phyloP scores from a whole-genome alignment of 768 basidiomycete species.

The Collybiopsis confluens region DNA sequence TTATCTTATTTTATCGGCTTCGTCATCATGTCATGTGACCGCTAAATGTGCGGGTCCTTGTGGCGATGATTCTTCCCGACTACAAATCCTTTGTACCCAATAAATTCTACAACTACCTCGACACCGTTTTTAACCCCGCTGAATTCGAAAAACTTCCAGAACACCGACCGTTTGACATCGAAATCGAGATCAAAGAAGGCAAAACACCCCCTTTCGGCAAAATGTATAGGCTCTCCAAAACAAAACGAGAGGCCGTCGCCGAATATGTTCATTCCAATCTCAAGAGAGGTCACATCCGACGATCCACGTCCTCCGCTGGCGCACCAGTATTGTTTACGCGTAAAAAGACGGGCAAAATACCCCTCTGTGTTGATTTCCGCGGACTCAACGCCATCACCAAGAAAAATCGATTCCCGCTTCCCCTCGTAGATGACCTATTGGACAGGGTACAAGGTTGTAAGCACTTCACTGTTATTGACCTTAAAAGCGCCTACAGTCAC shows the following conservation, averaged over 20 bases:
- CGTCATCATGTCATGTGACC: too few relatives aligned
- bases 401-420: slow-evolving; percentile 29
- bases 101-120: too few relatives aligned
- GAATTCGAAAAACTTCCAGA: slow-evolving; percentile 23
- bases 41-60: too few relatives aligned
- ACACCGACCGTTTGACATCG: slow-evolving; percentile 24
- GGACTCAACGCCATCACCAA: too few relatives aligned
- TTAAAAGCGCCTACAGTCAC: too few relatives aligned
- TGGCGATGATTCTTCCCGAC: too few relatives aligned
- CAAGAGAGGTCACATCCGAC: slow-evolving; percentile 22
- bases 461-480: too few relatives aligned
- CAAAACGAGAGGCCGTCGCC: slow-evolving; percentile 25
- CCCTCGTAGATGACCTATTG: slow-evolving; percentile 26
- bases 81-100: too few relatives aligned
- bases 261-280: slow-evolving; percentile 26
- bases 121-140: slow-evolving; percentile 20
- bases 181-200: slow-evolving; percentile 27
- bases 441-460: too few relatives aligned
- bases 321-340: slow-evolving; percentile 21
- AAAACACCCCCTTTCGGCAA: slow-evolving; percentile 21
- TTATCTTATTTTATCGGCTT: too few relatives aligned
- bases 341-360: slow-evolving; percentile 19
- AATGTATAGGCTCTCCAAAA: slow-evolving; percentile 26
- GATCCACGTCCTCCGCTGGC: slow-evolving; percentile 15
- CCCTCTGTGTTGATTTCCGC: slow-evolving; percentile 21